Conservation (phyloP, 1,284 basidiomycete species). For the Fomitopsis betulina region DNA sequence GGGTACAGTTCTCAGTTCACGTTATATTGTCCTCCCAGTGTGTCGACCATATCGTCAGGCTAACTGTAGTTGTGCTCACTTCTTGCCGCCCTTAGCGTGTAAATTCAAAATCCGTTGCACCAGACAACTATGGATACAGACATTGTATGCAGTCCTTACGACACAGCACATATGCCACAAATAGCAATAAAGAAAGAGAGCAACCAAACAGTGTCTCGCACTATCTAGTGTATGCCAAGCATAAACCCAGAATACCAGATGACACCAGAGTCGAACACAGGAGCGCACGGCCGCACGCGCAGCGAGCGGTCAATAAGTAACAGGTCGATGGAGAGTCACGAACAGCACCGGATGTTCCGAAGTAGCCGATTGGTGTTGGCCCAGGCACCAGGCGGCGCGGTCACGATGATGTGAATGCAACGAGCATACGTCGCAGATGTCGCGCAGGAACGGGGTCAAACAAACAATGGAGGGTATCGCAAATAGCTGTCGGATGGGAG, state of each 20-base stretch:
- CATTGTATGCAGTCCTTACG: neutral
- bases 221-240: neutral
- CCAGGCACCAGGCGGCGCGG: neutral
- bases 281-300: neutral
- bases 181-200: neutral
- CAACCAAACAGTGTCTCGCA: neutral
- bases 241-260: neutral
- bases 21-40: too few species aligned
- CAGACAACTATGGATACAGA: neutral
- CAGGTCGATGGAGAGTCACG: neutral
- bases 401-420: neutral
- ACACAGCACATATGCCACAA: neutral
- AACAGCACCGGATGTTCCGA: constrained; percentile 2
- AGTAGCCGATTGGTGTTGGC: neutral
- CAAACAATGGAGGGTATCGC: neutral
- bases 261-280: neutral
- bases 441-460: neutral
- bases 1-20: too few species aligned
- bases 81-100: too few species aligned
- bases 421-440: neutral
- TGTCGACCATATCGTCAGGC: too few species aligned
- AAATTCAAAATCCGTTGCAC: neutral
- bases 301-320: neutral
- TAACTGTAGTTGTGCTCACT: too few species aligned
- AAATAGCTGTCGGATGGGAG: neutral